These are phyloP conservation scores for Metarhizium guizhouense DNA, from an alignment of 2,329 filamentous ascomycete genomes.

Conservation along the genomic window DNA sequence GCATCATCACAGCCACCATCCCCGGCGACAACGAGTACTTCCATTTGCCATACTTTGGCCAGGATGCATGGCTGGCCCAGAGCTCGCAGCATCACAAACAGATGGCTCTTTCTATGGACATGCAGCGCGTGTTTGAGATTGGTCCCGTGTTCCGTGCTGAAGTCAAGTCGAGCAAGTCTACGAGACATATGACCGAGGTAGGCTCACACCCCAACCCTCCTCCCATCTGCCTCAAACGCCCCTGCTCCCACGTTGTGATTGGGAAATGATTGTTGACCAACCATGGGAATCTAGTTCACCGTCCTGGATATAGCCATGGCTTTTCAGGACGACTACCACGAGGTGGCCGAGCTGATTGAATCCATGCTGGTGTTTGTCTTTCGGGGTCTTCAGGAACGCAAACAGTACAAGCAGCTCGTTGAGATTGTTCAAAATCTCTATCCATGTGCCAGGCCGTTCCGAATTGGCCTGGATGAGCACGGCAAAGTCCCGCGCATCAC, in stretches of 20 bases:
- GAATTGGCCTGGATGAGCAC: background rate
- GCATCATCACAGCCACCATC: background rate
- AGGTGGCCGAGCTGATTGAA: background rate
- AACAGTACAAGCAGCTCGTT: background rate
- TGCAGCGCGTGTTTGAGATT: background rate
- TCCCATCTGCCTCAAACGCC: background rate
- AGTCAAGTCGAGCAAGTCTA: background rate
- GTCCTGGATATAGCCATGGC: background rate
- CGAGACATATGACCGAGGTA: background rate
- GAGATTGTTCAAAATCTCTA: background rate
- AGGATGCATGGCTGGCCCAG: background rate
- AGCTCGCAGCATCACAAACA: constrained; percentile 1
- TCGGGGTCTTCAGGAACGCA: background rate
- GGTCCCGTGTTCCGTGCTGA: background rate
- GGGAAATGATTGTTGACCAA: background rate
- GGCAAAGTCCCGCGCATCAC: background rate
- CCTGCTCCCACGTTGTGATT: background rate
- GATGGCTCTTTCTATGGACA: background rate
- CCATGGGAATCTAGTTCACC: background rate
- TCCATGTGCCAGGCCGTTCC: background rate
- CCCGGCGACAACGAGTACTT: background rate
- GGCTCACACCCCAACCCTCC: background rate
- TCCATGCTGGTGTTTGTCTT: background rate
- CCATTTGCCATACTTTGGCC: background rate
- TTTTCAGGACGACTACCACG: background rate